phyloP scores from a whole-genome alignment of 306 rosid species.

The Trifolium pratense region DNA sequence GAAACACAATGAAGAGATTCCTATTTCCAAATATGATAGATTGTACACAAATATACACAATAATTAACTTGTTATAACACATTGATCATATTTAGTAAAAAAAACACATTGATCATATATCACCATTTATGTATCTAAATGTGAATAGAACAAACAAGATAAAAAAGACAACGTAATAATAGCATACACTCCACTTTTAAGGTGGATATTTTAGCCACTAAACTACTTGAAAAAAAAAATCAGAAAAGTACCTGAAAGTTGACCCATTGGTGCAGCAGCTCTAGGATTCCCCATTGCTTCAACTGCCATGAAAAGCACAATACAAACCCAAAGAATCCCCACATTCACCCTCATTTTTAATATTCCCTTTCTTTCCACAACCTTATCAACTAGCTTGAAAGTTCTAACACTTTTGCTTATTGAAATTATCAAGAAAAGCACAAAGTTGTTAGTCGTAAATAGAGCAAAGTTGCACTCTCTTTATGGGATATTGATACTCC shows the following conservation, averaged over 20 bases:
- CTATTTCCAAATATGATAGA: no score
- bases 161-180: not conserved
- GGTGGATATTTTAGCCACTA: no score
- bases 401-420: not conserved
- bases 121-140: no score
- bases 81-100: no score
- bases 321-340: conserved; percentile 27
- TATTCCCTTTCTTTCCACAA: not conserved
- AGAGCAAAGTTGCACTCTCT: no score
- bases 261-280: not conserved
- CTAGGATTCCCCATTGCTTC: conserved; percentile 12
- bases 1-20: no score
- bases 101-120: no score
- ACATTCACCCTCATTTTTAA: conserved; percentile 37
- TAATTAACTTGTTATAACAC: no score
- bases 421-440: not conserved
- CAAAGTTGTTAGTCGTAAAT: not conserved
- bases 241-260: not conserved
- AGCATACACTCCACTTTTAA: no score
- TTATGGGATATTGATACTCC: not conserved
- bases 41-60: no score
- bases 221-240: no score
- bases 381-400: not conserved
- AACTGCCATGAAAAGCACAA: conserved; percentile 10
- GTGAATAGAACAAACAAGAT: no score